Conservation (phyloP, 306 rosid species). For the Inga leiocalycina region DNA sequence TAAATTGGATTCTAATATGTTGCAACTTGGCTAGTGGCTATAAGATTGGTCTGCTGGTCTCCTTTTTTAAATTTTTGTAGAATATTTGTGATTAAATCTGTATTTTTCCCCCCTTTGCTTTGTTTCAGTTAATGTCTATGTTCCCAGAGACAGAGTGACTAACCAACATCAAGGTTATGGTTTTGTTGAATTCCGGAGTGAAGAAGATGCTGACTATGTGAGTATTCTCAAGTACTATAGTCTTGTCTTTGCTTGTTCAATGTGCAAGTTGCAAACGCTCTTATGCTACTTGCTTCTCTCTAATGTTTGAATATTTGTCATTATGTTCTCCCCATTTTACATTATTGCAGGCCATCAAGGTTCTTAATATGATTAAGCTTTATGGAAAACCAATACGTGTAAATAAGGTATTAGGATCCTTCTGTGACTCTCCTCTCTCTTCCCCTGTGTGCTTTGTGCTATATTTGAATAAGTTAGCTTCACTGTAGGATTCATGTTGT, state of each 20-base stretch:
- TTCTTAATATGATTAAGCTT: constrained; percentile 94
- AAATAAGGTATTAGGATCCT: constrained; percentile 64
- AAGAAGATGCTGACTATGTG: constrained; percentile 98
- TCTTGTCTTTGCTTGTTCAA: not conserved
- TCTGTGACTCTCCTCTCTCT: not conserved
- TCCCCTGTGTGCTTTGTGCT: not conserved
- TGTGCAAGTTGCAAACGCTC: not conserved
- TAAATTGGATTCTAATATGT: not conserved
- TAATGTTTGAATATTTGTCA: constrained; percentile 1
- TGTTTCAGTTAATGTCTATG: constrained; percentile 89
- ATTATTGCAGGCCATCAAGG: constrained; percentile 84
- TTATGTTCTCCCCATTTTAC: not conserved
- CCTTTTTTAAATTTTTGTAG: not conserved
- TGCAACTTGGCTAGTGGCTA: not conserved
- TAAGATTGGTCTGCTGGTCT: not conserved
- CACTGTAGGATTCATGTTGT: constrained; percentile 5
- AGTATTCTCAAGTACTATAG: constrained; percentile 17
- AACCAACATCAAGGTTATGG: constrained; percentile 97
- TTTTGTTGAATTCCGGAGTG: constrained; percentile 90
- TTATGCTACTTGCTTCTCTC: not conserved
- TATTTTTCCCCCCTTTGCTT: not conserved
- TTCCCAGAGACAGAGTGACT: constrained; percentile 95
- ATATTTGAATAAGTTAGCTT: not conserved
- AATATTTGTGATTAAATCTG: not conserved
- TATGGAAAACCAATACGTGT: constrained; percentile 98